Conservation (phyloP, 345 rosid species). For the Brassica incana region DNA sequence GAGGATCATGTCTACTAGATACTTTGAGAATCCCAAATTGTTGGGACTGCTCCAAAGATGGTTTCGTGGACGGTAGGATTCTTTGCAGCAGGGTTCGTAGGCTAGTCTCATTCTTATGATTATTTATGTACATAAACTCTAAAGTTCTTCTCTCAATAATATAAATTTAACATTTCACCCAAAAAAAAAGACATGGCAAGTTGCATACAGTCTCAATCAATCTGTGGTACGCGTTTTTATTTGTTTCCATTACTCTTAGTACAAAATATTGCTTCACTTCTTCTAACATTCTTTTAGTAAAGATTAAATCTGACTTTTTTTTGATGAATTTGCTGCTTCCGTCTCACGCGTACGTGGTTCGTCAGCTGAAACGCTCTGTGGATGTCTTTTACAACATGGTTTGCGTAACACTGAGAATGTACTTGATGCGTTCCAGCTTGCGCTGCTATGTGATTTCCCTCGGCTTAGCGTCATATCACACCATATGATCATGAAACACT, state of each 20-base stretch:
- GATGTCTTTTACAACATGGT: neutral
- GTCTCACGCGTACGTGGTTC: neutral
- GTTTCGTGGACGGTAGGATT: too few relatives aligned
- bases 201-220: constrained; percentile 51
- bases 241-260: constrained; percentile 54
- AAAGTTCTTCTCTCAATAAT: too few relatives aligned
- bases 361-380: neutral
- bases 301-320: neutral
- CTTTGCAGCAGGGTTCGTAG: too few relatives aligned
- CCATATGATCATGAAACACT: constrained; percentile 61
- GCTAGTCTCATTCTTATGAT: too few relatives aligned
- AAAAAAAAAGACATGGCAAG: constrained; percentile 33
- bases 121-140: too few relatives aligned
- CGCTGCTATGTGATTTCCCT: constrained; percentile 61
- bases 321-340: neutral
- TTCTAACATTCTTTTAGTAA: neutral
- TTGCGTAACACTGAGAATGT: neutral
- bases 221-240: constrained; percentile 68
- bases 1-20: too few relatives aligned
- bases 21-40: too few relatives aligned
- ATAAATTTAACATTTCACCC: too few relatives aligned
- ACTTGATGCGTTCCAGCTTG: neutral
- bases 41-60: too few relatives aligned
- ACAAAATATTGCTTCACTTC: neutral
- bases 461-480: constrained; percentile 67